phyloP scores from a whole-genome alignment of 805 yeast genomes.

The Wickerhamomyces ciferrii region DNA sequence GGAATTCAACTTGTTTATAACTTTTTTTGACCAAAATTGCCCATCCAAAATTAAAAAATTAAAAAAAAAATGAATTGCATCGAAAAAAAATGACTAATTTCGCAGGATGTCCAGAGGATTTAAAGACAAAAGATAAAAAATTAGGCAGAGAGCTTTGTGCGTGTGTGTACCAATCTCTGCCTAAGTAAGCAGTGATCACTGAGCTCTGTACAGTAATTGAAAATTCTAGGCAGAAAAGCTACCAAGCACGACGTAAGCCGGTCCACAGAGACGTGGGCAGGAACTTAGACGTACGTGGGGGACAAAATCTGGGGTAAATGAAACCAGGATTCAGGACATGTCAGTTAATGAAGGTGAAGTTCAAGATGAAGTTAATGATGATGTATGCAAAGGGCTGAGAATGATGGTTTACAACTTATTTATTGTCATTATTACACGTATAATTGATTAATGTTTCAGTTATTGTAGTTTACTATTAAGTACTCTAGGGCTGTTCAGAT shows the following conservation, averaged over 20 bases:
- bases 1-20: not conserved
- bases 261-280: not conserved
- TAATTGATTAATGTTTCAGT: too few relatives aligned
- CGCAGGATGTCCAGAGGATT: not conserved
- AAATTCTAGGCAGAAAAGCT: not conserved
- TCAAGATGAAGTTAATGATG: not conserved
- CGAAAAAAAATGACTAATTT: not conserved
- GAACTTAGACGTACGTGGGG: not conserved
- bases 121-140: not conserved
- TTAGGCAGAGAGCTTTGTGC: not conserved
- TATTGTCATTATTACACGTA: too few relatives aligned
- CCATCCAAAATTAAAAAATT: not conserved
- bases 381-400: too few relatives aligned
- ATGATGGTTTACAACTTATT: too few relatives aligned
- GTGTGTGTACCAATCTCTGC: not conserved
- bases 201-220: too few relatives aligned
- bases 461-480: too few relatives aligned
- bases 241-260: not conserved
- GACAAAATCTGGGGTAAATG: conserved; percentile 5
- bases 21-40: not conserved
- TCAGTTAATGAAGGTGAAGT: not conserved
- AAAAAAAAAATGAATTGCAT: not conserved
- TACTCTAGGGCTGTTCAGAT: too few relatives aligned
- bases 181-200: too few relatives aligned
- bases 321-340: not conserved